Percentiles rank a stretch among this genome's conserved stretches.
phyloP scores from a whole-genome alignment of 768 basidiomycete species.

The Naematelia aurantialba region DNA sequence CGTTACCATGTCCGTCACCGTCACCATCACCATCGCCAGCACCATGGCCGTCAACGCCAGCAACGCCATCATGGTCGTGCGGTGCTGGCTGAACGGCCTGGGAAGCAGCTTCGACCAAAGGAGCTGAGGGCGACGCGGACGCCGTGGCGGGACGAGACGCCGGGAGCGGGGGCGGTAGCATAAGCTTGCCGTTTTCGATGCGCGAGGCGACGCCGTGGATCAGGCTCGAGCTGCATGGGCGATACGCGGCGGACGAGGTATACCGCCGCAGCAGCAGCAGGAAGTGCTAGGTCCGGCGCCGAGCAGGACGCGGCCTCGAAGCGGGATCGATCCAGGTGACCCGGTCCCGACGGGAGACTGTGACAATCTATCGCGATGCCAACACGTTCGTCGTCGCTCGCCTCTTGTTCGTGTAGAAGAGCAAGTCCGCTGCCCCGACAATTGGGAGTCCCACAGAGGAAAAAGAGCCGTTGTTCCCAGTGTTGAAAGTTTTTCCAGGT shows the following conservation, averaged over 20 bases:
- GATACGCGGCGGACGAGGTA: too few relatives aligned
- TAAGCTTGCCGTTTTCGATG: not conserved
- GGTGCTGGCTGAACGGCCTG: not conserved
- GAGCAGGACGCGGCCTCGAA: not conserved
- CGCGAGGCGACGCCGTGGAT: not conserved
- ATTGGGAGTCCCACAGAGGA: too few relatives aligned
- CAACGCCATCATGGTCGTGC: not conserved
- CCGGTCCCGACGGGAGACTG: constrained; percentile 1
- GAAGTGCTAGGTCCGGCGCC: too few relatives aligned
- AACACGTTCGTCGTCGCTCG: not conserved
- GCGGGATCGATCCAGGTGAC: not conserved
- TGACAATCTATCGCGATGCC: not conserved
- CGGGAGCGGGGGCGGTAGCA: constrained; percentile 9
- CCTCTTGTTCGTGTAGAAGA: not conserved
- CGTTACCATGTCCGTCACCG: not conserved
- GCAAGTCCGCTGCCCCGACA: not conserved
- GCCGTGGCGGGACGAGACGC: not conserved
- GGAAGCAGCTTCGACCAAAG: not conserved
- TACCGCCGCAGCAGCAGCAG: too few relatives aligned
- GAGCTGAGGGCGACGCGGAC: not conserved
- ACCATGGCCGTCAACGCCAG: too few relatives aligned
- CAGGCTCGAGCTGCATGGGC: not conserved
- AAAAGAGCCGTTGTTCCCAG: not conserved
- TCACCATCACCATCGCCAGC: not conserved
- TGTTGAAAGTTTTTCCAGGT: not conserved